phyloP scores from a whole-genome alignment of 352 stramenopile species.

The Globisporangium acanthophoron region DNA sequence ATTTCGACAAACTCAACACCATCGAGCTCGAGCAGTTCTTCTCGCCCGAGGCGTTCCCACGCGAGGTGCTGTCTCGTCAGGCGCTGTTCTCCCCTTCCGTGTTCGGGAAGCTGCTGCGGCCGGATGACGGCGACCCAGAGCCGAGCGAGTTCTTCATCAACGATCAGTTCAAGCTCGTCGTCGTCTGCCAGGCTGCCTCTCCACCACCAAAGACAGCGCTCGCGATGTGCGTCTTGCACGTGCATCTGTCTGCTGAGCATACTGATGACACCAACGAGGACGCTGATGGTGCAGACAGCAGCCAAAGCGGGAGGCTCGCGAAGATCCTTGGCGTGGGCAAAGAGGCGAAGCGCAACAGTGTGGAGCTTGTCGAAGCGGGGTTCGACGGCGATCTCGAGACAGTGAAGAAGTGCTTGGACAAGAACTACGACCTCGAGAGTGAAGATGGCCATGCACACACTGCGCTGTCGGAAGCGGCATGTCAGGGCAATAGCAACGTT shows the following conservation, averaged over 20 bases:
- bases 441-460: slow-evolving; percentile 84
- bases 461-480: slow-evolving; percentile 79
- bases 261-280: slow-evolving; percentile 6
- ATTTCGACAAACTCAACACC: slow-evolving; percentile 60
- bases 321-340: slow-evolving; percentile 49
- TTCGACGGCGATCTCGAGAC: slow-evolving; percentile 85
- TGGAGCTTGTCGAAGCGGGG: slow-evolving; percentile 81
- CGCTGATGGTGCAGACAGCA: not conserved
- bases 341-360: slow-evolving; percentile 66
- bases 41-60: slow-evolving; percentile 50
- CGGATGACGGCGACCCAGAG: slow-evolving; percentile 42
- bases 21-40: slow-evolving; percentile 84
- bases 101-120: slow-evolving; percentile 36
- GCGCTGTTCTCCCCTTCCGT: slow-evolving; percentile 66
- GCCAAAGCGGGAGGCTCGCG: slow-evolving; percentile 19
- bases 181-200: slow-evolving; percentile 44
- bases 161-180: slow-evolving; percentile 85
- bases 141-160: slow-evolving; percentile 62
- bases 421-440: slow-evolving; percentile 87
- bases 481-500: slow-evolving; percentile 73
- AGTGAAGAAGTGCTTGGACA: slow-evolving; percentile 64
- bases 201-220: slow-evolving; percentile 48
- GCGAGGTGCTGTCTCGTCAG: slow-evolving; percentile 60
- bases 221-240: slow-evolving; percentile 62
- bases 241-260: slow-evolving; percentile 21